Evolutionary conservation across 257 asterid species (phyloP), one percentile per base, ranked within the genome.

Genomic region (Fraxinus pennsylvanica): DNA sequence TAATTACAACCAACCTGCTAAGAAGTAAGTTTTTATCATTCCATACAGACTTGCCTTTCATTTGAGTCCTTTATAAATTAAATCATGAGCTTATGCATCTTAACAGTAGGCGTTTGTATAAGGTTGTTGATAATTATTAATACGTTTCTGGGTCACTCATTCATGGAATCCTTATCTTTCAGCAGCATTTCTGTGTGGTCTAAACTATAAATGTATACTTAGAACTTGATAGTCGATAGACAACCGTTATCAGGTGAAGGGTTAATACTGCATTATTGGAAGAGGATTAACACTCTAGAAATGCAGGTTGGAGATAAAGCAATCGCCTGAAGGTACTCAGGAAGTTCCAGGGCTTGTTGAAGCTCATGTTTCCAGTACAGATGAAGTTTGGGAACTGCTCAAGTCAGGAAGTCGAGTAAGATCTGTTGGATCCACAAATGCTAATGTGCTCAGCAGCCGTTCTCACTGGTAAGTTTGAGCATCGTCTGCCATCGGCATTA

Each of bases 251-350:
- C 61, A 43, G 52, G 52, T 43, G 52, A 32, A 32, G 35, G 35
- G 5, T 32, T 32, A 32, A 25, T 14, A 19, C 29, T 14, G 4
- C 71, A 27, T 27, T 32, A 15, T 12, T 19, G 29, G 0, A 21
- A 9, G 70, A 71, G 35, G n/a, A 1, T 50, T 72, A 43, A 78
- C 70, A 38, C 7, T 80, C 41, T 72, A 79, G 81, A 79, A 87
- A 80, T 80, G 84, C 89, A 96, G 99, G 89, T 84, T 96, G 91
- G 99, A 96, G 86, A 91, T 96, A 77, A 96, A 93, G 82, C 99
- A 93, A 86, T 96, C 99, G 74, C 97, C 99, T 74, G 98, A 93
- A 85, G 99, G 99, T 78, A 96, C 97, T 75, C 99, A 91, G 85
- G 99, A 96, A 84, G 98, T 93, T 74, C 99, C 98, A 73, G 99